Evolutionary conservation across 2,329 filamentous ascomycete species (phyloP), one percentile per base, ranked within the genome.

Genomic region (Pseudocercospora fijiensis): DNA sequence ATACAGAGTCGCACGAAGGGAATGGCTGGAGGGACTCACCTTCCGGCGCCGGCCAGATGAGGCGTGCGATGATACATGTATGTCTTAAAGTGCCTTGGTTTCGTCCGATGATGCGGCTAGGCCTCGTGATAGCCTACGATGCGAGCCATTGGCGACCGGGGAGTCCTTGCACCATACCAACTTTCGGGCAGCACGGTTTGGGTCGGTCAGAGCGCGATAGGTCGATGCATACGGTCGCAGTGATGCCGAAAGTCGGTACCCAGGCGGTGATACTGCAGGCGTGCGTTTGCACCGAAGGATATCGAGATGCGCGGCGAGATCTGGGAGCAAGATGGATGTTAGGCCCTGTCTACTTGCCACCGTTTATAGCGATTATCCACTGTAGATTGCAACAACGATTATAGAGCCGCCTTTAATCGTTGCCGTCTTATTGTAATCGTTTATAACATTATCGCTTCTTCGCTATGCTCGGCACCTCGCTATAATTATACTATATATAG

Each of bases 201-300:
- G 49, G 52, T 27, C 22, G n/a, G 24, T 56, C 27, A 20, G 27
- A 56, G 28, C 18, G 28, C 53, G 53, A 56, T 37, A 37, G 53
- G 53, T 56, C 53, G 10, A 41, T 53, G 53, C 53, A 56, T 13
- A 37, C 53, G 20, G 53, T 41, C 28, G 24, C 24, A 33, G 28
- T n/a, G 53, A 56, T 41, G 53, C 53, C 53, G 53, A 33, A 56
- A 33, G 53, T 56, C 30, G 53, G 53, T 41, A 56, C 28, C 53
- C 4, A 56, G 53, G 53, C 30, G 53, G 53, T 37, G 53, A 56
- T 56, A 24, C 53, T 56, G 53, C 53, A 33, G 51, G 53, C 53
- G 53, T 56, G 53, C 53, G 53, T 56, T 56, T 33, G 11, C 53
- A 56, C 30, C n/a, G 28, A 41, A 56, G 28, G 53, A 56, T 41